A percentile compares a stretch with the other conserved stretches of the same genome.
Conservation (phyloP, 208 protist genomes). For the Crithidia sp. region DNA sequence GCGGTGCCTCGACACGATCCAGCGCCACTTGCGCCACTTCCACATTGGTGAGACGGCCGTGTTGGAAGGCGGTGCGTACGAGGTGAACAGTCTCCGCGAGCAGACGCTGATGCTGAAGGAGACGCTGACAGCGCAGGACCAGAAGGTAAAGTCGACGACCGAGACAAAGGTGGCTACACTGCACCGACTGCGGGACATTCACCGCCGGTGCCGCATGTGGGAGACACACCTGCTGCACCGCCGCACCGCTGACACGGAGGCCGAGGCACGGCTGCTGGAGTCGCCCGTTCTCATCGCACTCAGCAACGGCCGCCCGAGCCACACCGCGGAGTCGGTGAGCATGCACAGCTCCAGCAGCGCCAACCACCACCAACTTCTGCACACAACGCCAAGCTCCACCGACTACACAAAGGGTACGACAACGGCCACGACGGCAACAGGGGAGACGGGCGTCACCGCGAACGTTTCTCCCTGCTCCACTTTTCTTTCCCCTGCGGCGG, state of each 20-base stretch:
- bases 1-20: constrained; percentile 36
- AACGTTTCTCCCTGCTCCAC: neutral
- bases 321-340: neutral
- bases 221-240: constrained; percentile 47
- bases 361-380: too few species aligned
- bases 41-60: constrained; percentile 66
- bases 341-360: neutral
- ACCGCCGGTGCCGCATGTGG: constrained; percentile 53
- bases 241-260: neutral
- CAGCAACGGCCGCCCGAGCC: neutral
- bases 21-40: constrained; percentile 72
- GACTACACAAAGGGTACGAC: neutral
- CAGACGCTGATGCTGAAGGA: constrained; percentile 77
- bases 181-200: constrained; percentile 39
- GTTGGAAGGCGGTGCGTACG: constrained; percentile 54
- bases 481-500: neutral
- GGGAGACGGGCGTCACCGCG: neutral
- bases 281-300: neutral
- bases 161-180: constrained; percentile 50
- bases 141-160: constrained; percentile 58
- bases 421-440: neutral
- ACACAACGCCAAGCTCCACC: neutral
- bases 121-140: constrained; percentile 67
- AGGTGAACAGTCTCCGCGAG: constrained; percentile 77
- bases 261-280: neutral